Evolutionary conservation across 1,284 basidiomycete species (phyloP).

Genomic region (Papiliotrema laurentii): DNA sequence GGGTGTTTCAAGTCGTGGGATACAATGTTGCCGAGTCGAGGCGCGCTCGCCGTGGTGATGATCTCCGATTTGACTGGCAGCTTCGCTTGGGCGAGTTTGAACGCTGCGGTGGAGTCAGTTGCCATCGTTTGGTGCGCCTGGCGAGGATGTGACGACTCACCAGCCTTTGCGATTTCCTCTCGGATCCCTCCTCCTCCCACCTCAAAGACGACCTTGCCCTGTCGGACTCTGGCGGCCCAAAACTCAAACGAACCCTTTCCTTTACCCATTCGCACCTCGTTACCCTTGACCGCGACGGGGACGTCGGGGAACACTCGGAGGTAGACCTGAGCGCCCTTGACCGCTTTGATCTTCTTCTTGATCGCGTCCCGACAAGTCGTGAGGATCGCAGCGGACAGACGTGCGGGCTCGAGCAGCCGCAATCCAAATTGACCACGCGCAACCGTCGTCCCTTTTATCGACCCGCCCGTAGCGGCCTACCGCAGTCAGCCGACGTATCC

Average conservation of each 20-base stretch:
- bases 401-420: slow-evolving; percentile 74
- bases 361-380: slow-evolving; percentile 81
- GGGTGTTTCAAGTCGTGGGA: slow-evolving; percentile 25
- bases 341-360: slow-evolving; percentile 81
- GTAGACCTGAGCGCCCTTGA: slow-evolving; percentile 86
- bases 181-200: slow-evolving; percentile 86
- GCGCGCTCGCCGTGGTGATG: slow-evolving; percentile 64
- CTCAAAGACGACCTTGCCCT: slow-evolving; percentile 92
- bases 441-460: slow-evolving; percentile 87
- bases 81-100: slow-evolving; percentile 84
- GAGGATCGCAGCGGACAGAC: slow-evolving; percentile 89
- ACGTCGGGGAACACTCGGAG: slow-evolving; percentile 93
- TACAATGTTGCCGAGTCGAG: slow-evolving; percentile 64
- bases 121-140: neutral
- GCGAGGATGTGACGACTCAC: slow-evolving; percentile 51
- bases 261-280: slow-evolving; percentile 99
- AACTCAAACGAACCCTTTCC: slow-evolving; percentile 97
- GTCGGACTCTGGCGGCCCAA: slow-evolving; percentile 88
- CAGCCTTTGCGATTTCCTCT: slow-evolving; percentile 87
- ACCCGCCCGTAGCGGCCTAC: slow-evolving; percentile 62
- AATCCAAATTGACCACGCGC: slow-evolving; percentile 84
- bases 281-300: slow-evolving; percentile 97
- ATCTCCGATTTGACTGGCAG: slow-evolving; percentile 88
- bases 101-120: slow-evolving; percentile 55
- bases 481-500: neutral